Evolutionary conservation across 306 rosid genomes (phyloP), one percentile per base, ranked within the genome.

Genomic region (Sesbania bispinosa): DNA sequence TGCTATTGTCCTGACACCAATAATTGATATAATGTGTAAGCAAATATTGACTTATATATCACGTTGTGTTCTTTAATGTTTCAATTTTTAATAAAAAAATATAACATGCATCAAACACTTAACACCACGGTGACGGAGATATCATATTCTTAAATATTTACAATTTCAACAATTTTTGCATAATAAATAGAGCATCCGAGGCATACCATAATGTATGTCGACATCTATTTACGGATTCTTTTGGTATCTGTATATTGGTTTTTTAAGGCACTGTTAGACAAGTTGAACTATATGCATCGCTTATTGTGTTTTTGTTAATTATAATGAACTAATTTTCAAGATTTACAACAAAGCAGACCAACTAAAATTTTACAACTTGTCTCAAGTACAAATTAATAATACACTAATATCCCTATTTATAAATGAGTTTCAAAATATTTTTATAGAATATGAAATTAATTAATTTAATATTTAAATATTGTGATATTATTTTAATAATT

Each of bases 11-110:
- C 50, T 21, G 14, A 13, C 53, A 42, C 42, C 52, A 70, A 78
- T 78, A 78, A 78, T 70, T 70, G 43, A 70, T 67, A 23, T 30
- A 9, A 4, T 38, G 39, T 30, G 68, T 70, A 47, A 62, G 51
- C 77, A 77, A n/a, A 69, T 62, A 41, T 69, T 41, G 54, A 42
- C 72, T 2, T 21, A 15, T 62, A 7, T 29, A 13, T 69, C 35
- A 7, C 6, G 7, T 48, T 30, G 46, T 13, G 36, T n/a, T 19
- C 51, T 29, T 52, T 63, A 62, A 62, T 36, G 24, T 35, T 32
- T 36, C 24, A 14, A 15, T 53, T 36, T 16, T 36, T 16, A 15
- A 36, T 8, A 38, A 9, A 19, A 3, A 19, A 33, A 20, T 23
- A 8, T 18, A 4, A 23, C 16, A 52, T 23, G 10, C 38, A 21